phyloP scores from a whole-genome alignment of 2,329 filamentous ascomycete species.

The Cadophora malorum region DNA sequence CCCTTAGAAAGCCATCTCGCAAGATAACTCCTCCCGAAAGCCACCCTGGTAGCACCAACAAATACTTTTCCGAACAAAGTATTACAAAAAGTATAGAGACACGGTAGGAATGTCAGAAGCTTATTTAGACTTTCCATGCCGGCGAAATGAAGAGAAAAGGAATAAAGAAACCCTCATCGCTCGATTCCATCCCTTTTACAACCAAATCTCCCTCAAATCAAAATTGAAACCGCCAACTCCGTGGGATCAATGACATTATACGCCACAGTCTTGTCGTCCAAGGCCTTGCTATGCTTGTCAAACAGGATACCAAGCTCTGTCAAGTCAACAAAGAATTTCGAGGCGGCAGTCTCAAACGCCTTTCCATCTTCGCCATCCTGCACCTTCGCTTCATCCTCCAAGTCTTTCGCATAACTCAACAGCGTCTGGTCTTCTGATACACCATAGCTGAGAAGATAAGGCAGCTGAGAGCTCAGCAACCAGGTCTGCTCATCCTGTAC shows the following conservation, averaged over 20 bases:
- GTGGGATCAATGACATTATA: not conserved
- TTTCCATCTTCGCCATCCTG: not conserved
- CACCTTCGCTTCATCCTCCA: not conserved
- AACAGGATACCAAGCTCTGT: not conserved
- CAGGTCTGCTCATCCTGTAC: not conserved
- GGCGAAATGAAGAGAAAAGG: not conserved
- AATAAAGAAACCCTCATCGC: not conserved
- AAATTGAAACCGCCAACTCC: not conserved
- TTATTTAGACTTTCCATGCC: too few species aligned
- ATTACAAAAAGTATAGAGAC: too few species aligned
- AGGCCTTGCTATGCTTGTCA: not conserved
- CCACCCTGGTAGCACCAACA: too few species aligned
- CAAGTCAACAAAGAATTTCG: not conserved
- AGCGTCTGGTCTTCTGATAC: not conserved
- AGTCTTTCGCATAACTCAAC: not conserved
- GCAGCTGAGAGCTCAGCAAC: not conserved
- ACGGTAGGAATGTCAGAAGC: too few species aligned
- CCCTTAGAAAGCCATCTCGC: too few species aligned
- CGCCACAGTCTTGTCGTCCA: not conserved
- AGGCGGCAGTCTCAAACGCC: not conserved
- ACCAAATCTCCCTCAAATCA: too few species aligned
- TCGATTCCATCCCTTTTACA: too few species aligned
- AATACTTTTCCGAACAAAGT: too few species aligned
- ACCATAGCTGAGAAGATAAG: not conserved
- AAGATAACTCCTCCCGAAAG: too few species aligned